Evolutionary conservation across 2,329 filamentous ascomycete genomes (phyloP).

Genomic region (Dothidotthia symphoricarpi): DNA sequence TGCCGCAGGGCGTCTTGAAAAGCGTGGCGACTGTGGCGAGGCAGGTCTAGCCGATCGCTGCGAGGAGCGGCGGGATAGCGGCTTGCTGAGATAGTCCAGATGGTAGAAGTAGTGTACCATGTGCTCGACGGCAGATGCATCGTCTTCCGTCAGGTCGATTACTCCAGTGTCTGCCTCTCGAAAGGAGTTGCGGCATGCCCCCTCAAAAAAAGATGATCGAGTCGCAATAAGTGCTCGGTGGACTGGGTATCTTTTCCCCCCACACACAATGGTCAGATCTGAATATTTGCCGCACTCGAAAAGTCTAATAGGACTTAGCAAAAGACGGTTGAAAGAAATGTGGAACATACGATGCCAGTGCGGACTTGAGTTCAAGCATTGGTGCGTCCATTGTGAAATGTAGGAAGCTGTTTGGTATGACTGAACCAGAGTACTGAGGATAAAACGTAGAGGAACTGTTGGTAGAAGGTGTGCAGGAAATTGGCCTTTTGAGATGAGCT

Average conservation of each 20-base stretch:
- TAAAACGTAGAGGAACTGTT: neutral
- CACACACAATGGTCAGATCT: constrained; percentile 51
- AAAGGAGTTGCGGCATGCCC: constrained; percentile 42
- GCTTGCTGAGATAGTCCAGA: constrained; percentile 41
- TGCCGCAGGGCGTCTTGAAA: constrained; percentile 13
- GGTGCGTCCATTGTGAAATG: constrained; percentile 39
- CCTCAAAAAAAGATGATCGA: constrained; percentile 49
- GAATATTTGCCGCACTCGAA: constrained; percentile 45
- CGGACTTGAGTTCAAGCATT: constrained; percentile 47
- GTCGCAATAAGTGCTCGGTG: constrained; percentile 52
- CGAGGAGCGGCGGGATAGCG: constrained; percentile 31
- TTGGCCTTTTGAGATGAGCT: too few relatives aligned
- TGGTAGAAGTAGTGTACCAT: constrained; percentile 47
- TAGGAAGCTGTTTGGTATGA: constrained; percentile 12
- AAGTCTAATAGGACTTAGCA: constrained; percentile 38
- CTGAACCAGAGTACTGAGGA: neutral
- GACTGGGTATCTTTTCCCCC: constrained; percentile 47
- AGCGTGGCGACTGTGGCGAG: constrained; percentile 21
- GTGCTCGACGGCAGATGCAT: constrained; percentile 43
- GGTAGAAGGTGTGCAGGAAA: too few relatives aligned
- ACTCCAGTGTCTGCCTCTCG: constrained; percentile 38
- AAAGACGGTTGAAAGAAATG: constrained; percentile 3
- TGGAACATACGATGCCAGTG: constrained; percentile 48
- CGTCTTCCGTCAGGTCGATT: constrained; percentile 43
- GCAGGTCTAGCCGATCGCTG: constrained; percentile 25